Percentiles rank a stretch among this genome's conserved stretches.
Conservation (phyloP, 805 yeast genomes). For the Ogataea zsoltii region DNA sequence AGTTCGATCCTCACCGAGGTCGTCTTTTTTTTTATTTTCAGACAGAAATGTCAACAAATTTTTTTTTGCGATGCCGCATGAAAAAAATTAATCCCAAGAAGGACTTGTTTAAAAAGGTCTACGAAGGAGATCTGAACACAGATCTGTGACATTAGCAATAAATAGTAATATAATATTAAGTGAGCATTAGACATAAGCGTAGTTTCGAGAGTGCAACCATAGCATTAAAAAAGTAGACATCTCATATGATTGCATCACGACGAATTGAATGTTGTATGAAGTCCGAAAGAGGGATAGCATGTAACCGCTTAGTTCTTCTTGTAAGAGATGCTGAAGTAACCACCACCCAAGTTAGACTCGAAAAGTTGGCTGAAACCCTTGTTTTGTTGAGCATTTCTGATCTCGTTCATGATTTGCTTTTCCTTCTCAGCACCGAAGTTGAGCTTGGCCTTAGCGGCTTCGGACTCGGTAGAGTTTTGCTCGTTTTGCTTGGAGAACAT, state of each 20-base stretch:
- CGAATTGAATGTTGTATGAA: background rate
- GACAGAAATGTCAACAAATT: background rate
- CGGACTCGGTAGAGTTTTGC: slow-evolving; percentile 35
- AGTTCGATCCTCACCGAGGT: slow-evolving; percentile 31
- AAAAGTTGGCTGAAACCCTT: slow-evolving; percentile 30
- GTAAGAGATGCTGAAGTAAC: slow-evolving; percentile 33
- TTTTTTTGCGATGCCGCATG: slow-evolving; percentile 3
- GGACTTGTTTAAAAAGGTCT: too few species aligned
- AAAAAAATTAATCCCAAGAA: background rate
- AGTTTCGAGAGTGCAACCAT: slow-evolving; percentile 1
- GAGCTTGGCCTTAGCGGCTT: slow-evolving; percentile 33
- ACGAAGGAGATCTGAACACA: too few species aligned
- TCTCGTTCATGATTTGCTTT: slow-evolving; percentile 40
- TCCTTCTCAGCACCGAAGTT: slow-evolving; percentile 42
- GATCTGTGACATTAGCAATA: background rate
- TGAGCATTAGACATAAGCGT: slow-evolving; percentile 5
- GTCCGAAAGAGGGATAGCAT: too few species aligned
- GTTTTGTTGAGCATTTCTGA: slow-evolving; percentile 31
- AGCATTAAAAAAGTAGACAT: background rate
- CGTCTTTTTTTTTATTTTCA: slow-evolving; percentile 9
- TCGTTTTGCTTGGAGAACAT: slow-evolving; percentile 32
- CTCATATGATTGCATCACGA: slow-evolving; percentile 1
- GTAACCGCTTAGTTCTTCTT: slow-evolving; percentile 19
- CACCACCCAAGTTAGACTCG: slow-evolving; percentile 32
- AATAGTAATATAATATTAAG: slow-evolving; percentile 1